Evolutionary conservation across 1,139 yeast species (phyloP).

Genomic region (Diutina rugosa): DNA sequence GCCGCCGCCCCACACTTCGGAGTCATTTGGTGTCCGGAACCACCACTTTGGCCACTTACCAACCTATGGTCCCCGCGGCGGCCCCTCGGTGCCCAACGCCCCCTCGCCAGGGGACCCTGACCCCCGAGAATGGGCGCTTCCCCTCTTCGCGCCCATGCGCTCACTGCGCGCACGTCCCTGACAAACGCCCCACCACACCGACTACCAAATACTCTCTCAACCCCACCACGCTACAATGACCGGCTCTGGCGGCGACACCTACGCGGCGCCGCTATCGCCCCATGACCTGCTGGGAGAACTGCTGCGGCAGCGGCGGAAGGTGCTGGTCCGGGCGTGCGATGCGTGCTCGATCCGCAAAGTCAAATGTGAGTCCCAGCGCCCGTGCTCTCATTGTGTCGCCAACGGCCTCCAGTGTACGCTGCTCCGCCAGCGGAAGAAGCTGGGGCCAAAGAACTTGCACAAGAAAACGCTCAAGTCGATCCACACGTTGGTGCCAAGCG

Average conservation of each 20-base stretch:
- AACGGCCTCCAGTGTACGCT: slow-evolving; percentile 25
- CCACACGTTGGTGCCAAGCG: slow-evolving; percentile 1
- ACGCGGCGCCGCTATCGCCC: neutral
- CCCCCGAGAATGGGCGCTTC: neutral
- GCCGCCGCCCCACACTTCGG: too few species aligned
- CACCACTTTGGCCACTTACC: too few species aligned
- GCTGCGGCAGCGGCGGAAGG: neutral
- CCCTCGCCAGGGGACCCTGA: too few species aligned
- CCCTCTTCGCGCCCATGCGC: neutral
- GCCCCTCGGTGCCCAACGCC: too few species aligned
- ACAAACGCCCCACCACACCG: neutral
- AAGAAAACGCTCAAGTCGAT: slow-evolving; percentile 25
- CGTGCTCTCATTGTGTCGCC: slow-evolving; percentile 26
- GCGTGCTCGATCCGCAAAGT: slow-evolving; percentile 33
- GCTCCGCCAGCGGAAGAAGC: slow-evolving; percentile 24
- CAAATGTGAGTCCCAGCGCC: slow-evolving; percentile 25
- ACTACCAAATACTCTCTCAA: too few species aligned
- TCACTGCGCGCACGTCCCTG: neutral
- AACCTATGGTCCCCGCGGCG: too few species aligned
- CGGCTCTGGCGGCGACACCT: neutral
- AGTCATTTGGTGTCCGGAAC: too few species aligned
- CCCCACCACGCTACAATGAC: neutral
- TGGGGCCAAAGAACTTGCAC: slow-evolving; percentile 30
- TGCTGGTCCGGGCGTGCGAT: slow-evolving; percentile 21
- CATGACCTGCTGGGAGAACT: neutral